Evolutionary conservation across 108 stramenopile species (phyloP).

Genomic region (Fragilariopsis cylindrus): DNA sequence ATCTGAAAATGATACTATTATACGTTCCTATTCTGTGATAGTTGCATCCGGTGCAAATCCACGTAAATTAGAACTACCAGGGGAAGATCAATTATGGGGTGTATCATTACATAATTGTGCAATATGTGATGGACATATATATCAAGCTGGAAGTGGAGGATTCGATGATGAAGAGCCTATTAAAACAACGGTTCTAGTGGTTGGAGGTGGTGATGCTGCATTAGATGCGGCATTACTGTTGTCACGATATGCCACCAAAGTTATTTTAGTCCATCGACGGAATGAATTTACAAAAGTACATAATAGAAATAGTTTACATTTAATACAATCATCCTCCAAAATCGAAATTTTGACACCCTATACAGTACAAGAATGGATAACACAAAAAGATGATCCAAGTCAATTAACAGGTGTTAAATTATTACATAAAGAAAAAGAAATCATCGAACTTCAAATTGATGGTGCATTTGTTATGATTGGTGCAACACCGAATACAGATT

Average conservation of each 20-base stretch:
- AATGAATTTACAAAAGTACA: constrained; percentile 73
- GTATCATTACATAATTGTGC: constrained; percentile 87
- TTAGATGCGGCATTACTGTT: constrained; percentile 88
- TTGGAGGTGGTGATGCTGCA: constrained; percentile 93
- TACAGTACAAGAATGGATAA: constrained; percentile 34
- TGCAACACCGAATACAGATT: constrained; percentile 83
- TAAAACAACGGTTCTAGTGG: constrained; percentile 78
- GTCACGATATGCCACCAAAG: constrained; percentile 68
- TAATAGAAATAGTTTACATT: constrained; percentile 60
- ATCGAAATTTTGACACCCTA: constrained; percentile 40
- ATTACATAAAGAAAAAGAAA: neutral
- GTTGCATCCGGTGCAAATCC: constrained; percentile 88
- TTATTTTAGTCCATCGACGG: constrained; percentile 85
- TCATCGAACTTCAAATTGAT: constrained; percentile 28
- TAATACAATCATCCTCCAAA: constrained; percentile 41
- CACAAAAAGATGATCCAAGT: neutral
- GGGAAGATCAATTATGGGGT: constrained; percentile 76
- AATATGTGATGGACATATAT: constrained; percentile 89
- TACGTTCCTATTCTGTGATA: constrained; percentile 44
- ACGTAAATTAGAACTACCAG: constrained; percentile 67
- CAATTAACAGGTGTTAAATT: constrained; percentile 26
- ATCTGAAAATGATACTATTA: neutral
- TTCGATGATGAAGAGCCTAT: neutral
- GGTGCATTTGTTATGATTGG: constrained; percentile 93
- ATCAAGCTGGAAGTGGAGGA: constrained; percentile 6